Evolutionary conservation across 108 stramenopile species (phyloP), one percentile per base, ranked within the genome.

Genomic region (Phaeodactylum tricornutum): DNA sequence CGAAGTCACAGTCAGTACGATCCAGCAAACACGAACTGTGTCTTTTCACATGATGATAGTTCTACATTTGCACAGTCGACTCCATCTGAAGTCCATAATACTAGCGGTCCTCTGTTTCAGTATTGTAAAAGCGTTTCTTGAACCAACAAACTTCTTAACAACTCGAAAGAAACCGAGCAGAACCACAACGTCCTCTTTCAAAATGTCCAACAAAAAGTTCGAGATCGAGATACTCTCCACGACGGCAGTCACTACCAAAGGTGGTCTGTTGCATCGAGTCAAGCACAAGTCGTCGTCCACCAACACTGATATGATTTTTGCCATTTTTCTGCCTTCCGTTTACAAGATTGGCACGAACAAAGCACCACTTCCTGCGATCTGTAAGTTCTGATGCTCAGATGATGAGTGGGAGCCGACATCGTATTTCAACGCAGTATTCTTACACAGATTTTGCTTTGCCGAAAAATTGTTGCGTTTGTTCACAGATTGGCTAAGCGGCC

Each of bases 401-500:
- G 12, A 34, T 11, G 33, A 34, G 33, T 34, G 9, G 33, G 8
- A 11, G 8, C 9, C 9, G 33, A 34, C 33, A 34, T 12, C 9
- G 12, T 12, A 12, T 11, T 11, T 34, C 9, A 34, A 8, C 9
- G 33, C 8, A 11, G 9, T 34, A 8, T 34, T 34, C 33, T 34
- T 12, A 34, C 33, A 34, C 8, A 8, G 12, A 8, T 34, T 12
- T 34, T 34, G 33, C 8, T 34, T 34, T 34, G 33, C 33, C 33
- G 8, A 34, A 34, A 11, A 34, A 34, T 34, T 12, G 33, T 34
- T 34, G 33, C 15, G 41, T 42, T 7, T 42, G 7, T 42, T 20
- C 14, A 5, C 14, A 41, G 39, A 38, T 24, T 99, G 88, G 81
- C 59, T 99, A 39, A 77, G 77, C 32, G 96, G 98, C 0, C 64